These are phyloP conservation scores for Pleurozium schreberi DNA, from an alignment of 225 moss, liverwort and hornwort genomes.

Conservation along the genomic window DNA sequence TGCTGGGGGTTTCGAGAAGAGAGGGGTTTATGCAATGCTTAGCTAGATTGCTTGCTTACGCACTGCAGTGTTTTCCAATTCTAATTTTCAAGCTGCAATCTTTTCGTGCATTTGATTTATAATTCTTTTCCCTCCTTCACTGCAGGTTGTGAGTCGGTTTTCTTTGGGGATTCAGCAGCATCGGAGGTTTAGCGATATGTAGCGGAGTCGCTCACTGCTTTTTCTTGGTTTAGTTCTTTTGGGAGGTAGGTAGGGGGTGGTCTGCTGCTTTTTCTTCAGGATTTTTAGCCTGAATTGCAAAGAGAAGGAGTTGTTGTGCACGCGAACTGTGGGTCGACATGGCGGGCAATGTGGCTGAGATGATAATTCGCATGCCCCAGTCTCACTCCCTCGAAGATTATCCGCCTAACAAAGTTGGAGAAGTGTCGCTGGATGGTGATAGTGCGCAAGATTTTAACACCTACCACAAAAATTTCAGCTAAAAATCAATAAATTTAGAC, in stretches of 20 bases:
- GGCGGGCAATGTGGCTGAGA: constrained; percentile 8
- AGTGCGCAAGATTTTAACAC: background rate
- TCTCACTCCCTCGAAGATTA: background rate
- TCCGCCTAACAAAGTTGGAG: background rate
- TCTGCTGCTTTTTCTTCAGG: background rate
- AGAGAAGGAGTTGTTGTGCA: background rate
- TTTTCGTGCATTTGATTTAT: background rate
- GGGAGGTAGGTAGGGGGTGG: background rate
- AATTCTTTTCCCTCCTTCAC: background rate
- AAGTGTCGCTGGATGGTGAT: background rate
- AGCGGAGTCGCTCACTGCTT: background rate
- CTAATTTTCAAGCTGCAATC: background rate
- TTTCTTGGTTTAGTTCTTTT: background rate
- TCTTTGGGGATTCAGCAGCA: background rate
- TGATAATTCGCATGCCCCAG: constrained; percentile 20
- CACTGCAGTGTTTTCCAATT: background rate
- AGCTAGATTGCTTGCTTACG: background rate
- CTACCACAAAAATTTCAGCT: no score
- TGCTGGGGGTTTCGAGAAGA: background rate
- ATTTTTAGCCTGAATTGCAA: background rate
- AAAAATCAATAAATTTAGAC: no score
- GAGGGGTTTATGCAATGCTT: background rate
- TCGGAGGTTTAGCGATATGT: background rate
- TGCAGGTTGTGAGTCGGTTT: background rate
- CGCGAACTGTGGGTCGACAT: background rate